Conservation (phyloP, 768 basidiomycete genomes). For the Podaxis sp. region DNA sequence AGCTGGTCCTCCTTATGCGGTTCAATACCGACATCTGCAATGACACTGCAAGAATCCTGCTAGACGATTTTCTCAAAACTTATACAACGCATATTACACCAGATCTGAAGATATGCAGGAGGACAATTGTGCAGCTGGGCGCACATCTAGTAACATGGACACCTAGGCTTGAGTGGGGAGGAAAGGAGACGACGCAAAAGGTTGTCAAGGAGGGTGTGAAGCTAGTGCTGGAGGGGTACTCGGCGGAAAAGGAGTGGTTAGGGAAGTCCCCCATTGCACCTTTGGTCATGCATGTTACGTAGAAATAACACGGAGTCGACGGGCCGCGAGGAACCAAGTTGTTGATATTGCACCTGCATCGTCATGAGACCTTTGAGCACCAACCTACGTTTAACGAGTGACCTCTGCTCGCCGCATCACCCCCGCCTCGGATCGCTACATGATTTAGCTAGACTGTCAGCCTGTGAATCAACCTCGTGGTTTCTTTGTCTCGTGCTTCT, state of each 20-base stretch:
- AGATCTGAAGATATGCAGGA: slow-evolving; percentile 30
- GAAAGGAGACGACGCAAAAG: slow-evolving; percentile 43
- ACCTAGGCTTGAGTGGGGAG: slow-evolving; percentile 51
- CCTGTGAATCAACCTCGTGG: slow-evolving; percentile 5
- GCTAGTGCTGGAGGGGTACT: slow-evolving; percentile 36
- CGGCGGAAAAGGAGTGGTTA: slow-evolving; percentile 23
- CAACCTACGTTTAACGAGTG: neutral
- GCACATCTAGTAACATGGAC: slow-evolving; percentile 55
- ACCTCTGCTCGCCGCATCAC: neutral
- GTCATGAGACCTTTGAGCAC: neutral
- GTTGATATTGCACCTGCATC: neutral
- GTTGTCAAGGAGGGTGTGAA: slow-evolving; percentile 52
- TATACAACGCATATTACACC: slow-evolving; percentile 37
- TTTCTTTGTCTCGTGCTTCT: neutral
- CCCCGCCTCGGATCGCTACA: neutral
- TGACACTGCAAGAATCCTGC: slow-evolving; percentile 34
- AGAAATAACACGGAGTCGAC: too few relatives aligned
- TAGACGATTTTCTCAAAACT: slow-evolving; percentile 43
- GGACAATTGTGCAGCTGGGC: slow-evolving; percentile 49
- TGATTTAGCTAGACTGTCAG: neutral
- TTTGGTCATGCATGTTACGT: neutral
- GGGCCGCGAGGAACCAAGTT: neutral
- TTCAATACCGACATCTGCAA: slow-evolving; percentile 41
- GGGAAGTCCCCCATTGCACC: slow-evolving; percentile 28
- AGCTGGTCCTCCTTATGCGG: slow-evolving; percentile 49